Conservation (phyloP, 768 basidiomycete species). For the Lactarius vividus region DNA sequence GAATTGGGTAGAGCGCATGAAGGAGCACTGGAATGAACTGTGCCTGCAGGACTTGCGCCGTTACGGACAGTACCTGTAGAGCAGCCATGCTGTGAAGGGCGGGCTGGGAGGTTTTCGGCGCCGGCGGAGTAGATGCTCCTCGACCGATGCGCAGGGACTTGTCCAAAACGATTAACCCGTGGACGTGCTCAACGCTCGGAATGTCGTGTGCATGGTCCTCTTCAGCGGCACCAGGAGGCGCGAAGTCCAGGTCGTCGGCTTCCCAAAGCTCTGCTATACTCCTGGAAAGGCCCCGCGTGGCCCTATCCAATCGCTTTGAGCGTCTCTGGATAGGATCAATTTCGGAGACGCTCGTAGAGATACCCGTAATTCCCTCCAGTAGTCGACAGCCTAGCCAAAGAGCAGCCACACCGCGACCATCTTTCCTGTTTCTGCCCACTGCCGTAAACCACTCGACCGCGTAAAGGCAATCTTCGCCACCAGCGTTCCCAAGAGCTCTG, state of each 20-base stretch:
- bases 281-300: conserved; percentile 59
- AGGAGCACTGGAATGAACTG: conserved; percentile 74
- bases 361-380: conserved; percentile 63
- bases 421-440: conserved; percentile 46
- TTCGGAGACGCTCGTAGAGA: conserved; percentile 42
- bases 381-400: conserved; percentile 82
- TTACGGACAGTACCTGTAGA: conserved; percentile 71
- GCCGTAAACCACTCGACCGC: conserved; percentile 81
- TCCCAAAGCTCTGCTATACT: conserved; percentile 75
- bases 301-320: conserved; percentile 59
- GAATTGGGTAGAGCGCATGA: conserved; percentile 77
- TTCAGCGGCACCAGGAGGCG: conserved; percentile 32
- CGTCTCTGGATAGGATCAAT: conserved; percentile 12
- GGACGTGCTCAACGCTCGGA: conserved; percentile 16
- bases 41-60: conserved; percentile 67
- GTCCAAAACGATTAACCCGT: conserved; percentile 22
- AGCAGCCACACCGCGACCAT: conserved; percentile 57
- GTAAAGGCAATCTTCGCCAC: conserved; percentile 66
- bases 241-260: conserved; percentile 30
- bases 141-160: conserved; percentile 43
- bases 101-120: conserved; percentile 44
- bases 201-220: conserved; percentile 20
- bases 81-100: conserved; percentile 67
- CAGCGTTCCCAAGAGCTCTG: conserved; percentile 62
- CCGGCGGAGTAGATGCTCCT: conserved; percentile 32